phyloP scores from a whole-genome alignment of 768 basidiomycete genomes.

The Dictyophora rubrovolvata region DNA sequence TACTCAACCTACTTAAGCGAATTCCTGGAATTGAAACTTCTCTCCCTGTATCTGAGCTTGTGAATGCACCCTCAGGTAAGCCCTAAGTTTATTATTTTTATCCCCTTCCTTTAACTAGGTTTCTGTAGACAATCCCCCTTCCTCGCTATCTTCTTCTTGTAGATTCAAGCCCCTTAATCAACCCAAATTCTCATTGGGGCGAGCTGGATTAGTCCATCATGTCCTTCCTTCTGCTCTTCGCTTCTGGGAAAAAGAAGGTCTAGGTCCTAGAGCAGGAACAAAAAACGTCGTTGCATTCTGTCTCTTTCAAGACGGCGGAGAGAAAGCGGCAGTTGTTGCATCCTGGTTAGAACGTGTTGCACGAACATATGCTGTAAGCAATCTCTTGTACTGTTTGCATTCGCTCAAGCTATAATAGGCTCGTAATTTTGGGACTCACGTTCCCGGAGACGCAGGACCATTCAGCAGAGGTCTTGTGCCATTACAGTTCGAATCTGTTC shows the following conservation, averaged over 20 bases:
- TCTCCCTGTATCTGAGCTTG: neutral
- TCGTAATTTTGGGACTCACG: slow-evolving; percentile 50
- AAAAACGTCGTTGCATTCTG: slow-evolving; percentile 65
- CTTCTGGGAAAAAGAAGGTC: slow-evolving; percentile 80
- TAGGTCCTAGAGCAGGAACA: slow-evolving; percentile 57
- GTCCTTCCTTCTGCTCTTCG: slow-evolving; percentile 58
- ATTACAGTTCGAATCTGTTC: slow-evolving; percentile 58
- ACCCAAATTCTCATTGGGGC: slow-evolving; percentile 56
- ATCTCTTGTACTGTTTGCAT: slow-evolving; percentile 1
- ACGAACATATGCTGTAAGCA: slow-evolving; percentile 47
- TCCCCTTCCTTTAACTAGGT: neutral
- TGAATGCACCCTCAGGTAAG: neutral
- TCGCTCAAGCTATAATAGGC: slow-evolving; percentile 30
- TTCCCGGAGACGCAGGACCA: slow-evolving; percentile 39
- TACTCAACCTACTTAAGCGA: neutral
- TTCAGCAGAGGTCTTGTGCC: slow-evolving; percentile 50
- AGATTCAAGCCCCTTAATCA: slow-evolving; percentile 26
- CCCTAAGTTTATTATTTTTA: neutral
- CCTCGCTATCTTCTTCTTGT: neutral
- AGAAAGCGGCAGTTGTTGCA: slow-evolving; percentile 38
- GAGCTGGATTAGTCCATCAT: slow-evolving; percentile 60
- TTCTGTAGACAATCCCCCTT: neutral
- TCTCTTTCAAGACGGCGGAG: slow-evolving; percentile 50
- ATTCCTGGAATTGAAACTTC: slow-evolving; percentile 2
- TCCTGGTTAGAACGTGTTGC: slow-evolving; percentile 50